Base-by-base conservation (phyloP, 2,329 filamentous ascomycete species). In the Zasmidium angulare region DNA sequence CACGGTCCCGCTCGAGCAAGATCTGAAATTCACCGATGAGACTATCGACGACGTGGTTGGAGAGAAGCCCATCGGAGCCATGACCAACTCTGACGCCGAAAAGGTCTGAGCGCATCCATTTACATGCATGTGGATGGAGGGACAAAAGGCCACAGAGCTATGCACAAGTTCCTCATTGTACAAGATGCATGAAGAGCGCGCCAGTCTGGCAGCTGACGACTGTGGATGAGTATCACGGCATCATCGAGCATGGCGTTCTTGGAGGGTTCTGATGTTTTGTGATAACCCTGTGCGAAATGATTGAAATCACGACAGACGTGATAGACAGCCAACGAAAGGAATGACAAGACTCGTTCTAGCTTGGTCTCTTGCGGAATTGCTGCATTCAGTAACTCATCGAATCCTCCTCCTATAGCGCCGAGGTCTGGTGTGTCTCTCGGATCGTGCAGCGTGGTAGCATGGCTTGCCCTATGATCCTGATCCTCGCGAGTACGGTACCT, bases 21-120 rank as follows among this genome's bases (percentile, higher is more conserved):
- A 97, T 75, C 79, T 96, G 53, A 86, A 87, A 72, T 93, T 91
- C 74, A 91, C 89, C 20, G 92, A 96, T 70, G 90, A 95, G 82
- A 95, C 89, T 0, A 71, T 88, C 17, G 85, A 83, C 23, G 90
- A 96, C 66, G 88, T 96, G 11, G 49, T 69, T 24, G 66, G 65
- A n/a, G 61, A 60, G 24, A 63, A 58, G 54, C 58, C 64, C 2
- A 26, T 56, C 20, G 62, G 48, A 40, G 59, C 57, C 51, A 56
- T 52, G 19, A 50, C 58, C 47, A 46, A n/a, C n/a, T n/a, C 55
- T 46, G 61, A 60, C 46, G 51, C 53, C 24, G 58, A 60, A 48
- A 60, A 60, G 55, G 62, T 50, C 46, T 64, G 53, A 50, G 43
- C 50, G 57, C 58, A 43, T 55, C 57, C 19, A 36, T 36, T 46